Evolutionary conservation across 2,329 filamentous ascomycete species (phyloP).

Genomic region (Penicillium sp.): DNA sequence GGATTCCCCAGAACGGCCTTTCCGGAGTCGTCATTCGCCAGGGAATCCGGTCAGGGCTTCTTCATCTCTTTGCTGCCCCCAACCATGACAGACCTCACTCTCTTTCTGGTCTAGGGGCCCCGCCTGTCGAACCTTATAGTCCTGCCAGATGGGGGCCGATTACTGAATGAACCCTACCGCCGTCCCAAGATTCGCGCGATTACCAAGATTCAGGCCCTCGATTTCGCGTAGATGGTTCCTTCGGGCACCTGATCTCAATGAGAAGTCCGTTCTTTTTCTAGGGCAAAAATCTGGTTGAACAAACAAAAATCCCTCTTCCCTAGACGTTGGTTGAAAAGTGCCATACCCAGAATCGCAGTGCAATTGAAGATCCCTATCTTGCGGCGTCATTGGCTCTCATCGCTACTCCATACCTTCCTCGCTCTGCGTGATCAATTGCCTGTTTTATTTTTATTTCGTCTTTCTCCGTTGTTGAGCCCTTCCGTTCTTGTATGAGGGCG

Average conservation of each 20-base stretch:
- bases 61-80: neutral
- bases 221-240: neutral
- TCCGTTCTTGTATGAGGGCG: slow-evolving; percentile 16
- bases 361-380: slow-evolving; percentile 28
- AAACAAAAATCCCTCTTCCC: slow-evolving; percentile 9
- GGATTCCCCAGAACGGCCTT: slow-evolving; percentile 24
- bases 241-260: slow-evolving; percentile 19
- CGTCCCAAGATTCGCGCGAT: slow-evolving; percentile 11
- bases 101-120: slow-evolving; percentile 13
- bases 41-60: neutral
- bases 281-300: slow-evolving; percentile 7
- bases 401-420: slow-evolving; percentile 6
- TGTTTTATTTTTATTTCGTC: slow-evolving; percentile 9
- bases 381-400: slow-evolving; percentile 16
- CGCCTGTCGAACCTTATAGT: slow-evolving; percentile 15
- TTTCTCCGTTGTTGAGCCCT: slow-evolving; percentile 10
- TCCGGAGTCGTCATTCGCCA: slow-evolving; percentile 14
- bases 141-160: neutral
- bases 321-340: slow-evolving; percentile 7
- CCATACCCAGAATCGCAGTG: slow-evolving; percentile 15
- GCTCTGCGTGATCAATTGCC: neutral
- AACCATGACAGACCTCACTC: slow-evolving; percentile 18
- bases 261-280: neutral
- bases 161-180: slow-evolving; percentile 14
- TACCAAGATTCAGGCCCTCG: slow-evolving; percentile 10